Base-by-base conservation (phyloP, 176 grass and related monocot species). In the Paspalum notatum region DNA sequence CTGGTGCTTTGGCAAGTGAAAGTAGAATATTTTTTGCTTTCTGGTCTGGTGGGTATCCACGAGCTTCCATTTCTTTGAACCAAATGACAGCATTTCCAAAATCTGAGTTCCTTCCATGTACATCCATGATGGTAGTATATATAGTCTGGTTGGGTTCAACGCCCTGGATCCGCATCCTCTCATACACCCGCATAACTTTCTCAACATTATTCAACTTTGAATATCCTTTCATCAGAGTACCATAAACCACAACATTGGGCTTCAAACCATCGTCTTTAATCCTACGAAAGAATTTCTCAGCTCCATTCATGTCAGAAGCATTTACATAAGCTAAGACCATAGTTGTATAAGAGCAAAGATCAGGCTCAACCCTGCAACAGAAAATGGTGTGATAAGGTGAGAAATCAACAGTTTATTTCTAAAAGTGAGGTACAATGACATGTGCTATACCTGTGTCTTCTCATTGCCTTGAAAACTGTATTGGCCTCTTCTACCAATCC, bases 151-250 rank as follows among this genome's bases (percentile, higher is more conserved):
- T 98, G 62, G 92, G 85, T 64, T 89, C 89, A 80, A 95, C 88
- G 71, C 95, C 95, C 82, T 98, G 92, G 57, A 81, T 42, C 22
- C 74, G 71, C 95, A 98, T 98, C 82, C 92, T 88, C 81, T 98
- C 90, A 64, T 94, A 93, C n/a, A 95, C 92, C 57, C 88, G 82
- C 73, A 95, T 89, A 54, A 95, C 86, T 84, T 89, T 95, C 60
- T 92, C 90, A 57, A 91, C 74, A 84, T 98, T 85, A 78, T 95
- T 91, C 63, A 93, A 62, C 58, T 95, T 91, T 32, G 95, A 85
- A 72, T 95, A 98, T 10, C 95, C 95, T 91, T 95, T 98, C 95
- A 98, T 93, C 71, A 98, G 82, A 21, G 92, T 98, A 39, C 95
- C 95, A 79, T 98, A 98, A 45, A 85, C 88, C 76, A 98, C 86